A percentile compares a stretch with the other conserved stretches of the same genome.
Conservation (phyloP, 2,329 filamentous ascomycete genomes). For the Botrytis galanthina region DNA sequence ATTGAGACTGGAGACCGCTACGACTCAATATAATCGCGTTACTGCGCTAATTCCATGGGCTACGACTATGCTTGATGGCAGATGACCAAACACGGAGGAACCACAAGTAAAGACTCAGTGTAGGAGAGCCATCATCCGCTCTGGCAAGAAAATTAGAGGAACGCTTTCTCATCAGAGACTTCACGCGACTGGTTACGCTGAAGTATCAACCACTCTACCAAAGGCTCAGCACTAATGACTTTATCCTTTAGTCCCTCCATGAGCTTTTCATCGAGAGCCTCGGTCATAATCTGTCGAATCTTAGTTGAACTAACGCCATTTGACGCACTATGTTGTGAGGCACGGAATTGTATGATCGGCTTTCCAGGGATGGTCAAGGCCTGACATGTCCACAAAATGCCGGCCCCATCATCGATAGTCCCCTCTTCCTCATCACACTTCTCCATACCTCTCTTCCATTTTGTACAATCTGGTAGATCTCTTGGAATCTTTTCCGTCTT, state of each 20-base stretch:
- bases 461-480: background rate
- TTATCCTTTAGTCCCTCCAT: constrained; percentile 3
- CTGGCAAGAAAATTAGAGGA: background rate
- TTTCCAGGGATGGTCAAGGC: background rate
- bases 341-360: background rate
- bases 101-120: accelerated
- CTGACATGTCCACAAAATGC: background rate
- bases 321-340: background rate
- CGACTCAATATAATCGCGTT: too few relatives aligned
- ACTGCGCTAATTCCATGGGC: too few relatives aligned
- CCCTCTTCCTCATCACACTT: background rate
- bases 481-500: background rate
- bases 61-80: background rate
- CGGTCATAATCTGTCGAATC: constrained; percentile 2
- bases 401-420: background rate
- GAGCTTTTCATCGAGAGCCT: background rate
- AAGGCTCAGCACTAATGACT: background rate
- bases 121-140: too few relatives aligned
- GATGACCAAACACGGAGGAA: too few relatives aligned
- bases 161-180: background rate
- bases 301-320: constrained; percentile 10
- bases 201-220: background rate
- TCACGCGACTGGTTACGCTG: background rate
- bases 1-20: too few relatives aligned
- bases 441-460: background rate